phyloP scores from a whole-genome alignment of 768 basidiomycete genomes.

The Arthromyces matolae region DNA sequence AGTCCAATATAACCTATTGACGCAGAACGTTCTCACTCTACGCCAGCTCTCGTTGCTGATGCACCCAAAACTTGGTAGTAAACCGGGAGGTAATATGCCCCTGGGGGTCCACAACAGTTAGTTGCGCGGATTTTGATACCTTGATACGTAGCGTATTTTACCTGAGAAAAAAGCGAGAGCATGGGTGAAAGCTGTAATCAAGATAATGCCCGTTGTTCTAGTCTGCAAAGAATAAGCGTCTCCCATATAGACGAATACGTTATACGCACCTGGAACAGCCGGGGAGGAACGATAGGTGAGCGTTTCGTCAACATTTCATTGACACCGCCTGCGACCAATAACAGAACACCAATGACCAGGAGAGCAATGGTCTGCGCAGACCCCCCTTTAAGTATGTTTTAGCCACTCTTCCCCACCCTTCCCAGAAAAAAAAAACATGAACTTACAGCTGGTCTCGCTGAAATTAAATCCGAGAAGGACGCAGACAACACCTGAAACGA shows the following conservation, averaged over 20 bases:
- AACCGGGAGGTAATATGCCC: conserved; percentile 67
- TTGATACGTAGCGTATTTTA: conserved; percentile 12
- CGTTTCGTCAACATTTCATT: conserved; percentile 62
- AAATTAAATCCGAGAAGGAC: conserved; percentile 72
- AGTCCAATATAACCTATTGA: neutral
- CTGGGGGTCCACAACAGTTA: no score
- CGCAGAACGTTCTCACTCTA: conserved; percentile 43
- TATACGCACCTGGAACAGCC: conserved; percentile 59
- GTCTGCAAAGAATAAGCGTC: conserved; percentile 37
- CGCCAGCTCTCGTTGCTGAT: conserved; percentile 66
- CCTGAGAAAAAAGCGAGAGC: conserved; percentile 59
- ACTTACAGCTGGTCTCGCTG: conserved; percentile 63
- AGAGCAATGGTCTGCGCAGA: conserved; percentile 56
- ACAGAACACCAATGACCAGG: conserved; percentile 51
- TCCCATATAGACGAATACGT: neutral
- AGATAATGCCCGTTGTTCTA: conserved; percentile 63
- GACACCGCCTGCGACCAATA: conserved; percentile 48
- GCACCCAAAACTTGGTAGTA: conserved; percentile 79
- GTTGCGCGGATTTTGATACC: no score
- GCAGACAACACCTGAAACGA: conserved; percentile 63
- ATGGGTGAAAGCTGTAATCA: conserved; percentile 60
- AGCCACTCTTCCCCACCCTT: neutral
- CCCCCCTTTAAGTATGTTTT: conserved; percentile 46
- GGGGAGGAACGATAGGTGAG: conserved; percentile 70
- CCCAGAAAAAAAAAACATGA: neutral